phyloP scores from a whole-genome alignment of 2,329 filamentous ascomycete species.

The Torrubiella hemipterigena region DNA sequence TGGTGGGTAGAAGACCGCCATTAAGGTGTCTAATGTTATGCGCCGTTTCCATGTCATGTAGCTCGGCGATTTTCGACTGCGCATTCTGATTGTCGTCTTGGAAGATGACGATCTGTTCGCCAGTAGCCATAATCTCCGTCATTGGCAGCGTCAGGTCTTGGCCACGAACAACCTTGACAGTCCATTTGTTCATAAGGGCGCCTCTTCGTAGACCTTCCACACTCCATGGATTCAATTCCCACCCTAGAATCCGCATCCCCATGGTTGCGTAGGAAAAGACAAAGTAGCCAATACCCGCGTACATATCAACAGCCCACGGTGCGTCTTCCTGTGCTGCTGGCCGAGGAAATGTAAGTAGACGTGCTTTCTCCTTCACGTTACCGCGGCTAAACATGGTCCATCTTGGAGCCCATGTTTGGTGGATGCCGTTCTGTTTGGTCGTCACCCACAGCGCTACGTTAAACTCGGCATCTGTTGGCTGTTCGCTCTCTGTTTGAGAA shows the following conservation, averaged over 20 bases:
- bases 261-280: constrained; percentile 68
- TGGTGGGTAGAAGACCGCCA: constrained; percentile 49
- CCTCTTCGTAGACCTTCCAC: constrained; percentile 73
- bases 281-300: constrained; percentile 92
- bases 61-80: constrained; percentile 22
- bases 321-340: constrained; percentile 12
- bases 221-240: constrained; percentile 85
- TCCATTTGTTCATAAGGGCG: constrained; percentile 57
- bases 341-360: constrained; percentile 47
- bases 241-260: constrained; percentile 66
- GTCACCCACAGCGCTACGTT: constrained; percentile 63
- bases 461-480: constrained; percentile 41
- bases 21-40: constrained; percentile 46
- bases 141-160: constrained; percentile 24
- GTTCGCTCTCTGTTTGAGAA: constrained; percentile 8
- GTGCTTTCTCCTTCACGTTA: constrained; percentile 79
- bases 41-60: constrained; percentile 21
- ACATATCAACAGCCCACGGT: constrained; percentile 62
- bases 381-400: constrained; percentile 94
- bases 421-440: constrained; percentile 66
- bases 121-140: constrained; percentile 25
- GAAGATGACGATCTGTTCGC: constrained; percentile 52
- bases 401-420: constrained; percentile 75
- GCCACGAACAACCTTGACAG: constrained; percentile 38
- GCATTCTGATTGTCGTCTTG: constrained; percentile 55